Base-by-base conservation (phyloP, 495 filamentous ascomycete species). In the Evansstolkia leycettana region DNA sequence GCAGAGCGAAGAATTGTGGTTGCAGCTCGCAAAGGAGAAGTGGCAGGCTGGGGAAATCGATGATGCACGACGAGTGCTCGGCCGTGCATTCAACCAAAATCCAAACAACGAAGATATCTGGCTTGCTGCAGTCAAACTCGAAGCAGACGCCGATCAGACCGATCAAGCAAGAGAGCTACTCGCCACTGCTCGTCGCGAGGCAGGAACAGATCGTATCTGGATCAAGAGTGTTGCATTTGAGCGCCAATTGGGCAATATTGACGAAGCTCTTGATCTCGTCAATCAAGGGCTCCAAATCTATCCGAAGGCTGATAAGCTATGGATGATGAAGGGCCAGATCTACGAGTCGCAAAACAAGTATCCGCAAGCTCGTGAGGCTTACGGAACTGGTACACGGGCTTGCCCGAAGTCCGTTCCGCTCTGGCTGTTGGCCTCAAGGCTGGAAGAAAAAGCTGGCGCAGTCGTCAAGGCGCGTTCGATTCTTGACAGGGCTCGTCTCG, bases 271-370 rank as follows among this genome's bases (percentile, higher is more conserved):
- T 2, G 77, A 93, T 43, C 75, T 96, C 5, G 86, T 85, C 41
- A 84, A 80, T 46, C 75, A 94, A 49, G 92, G 79, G 17, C 67
- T 99, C 0, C 78, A 85, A 36, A 64, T 84, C n/a, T 96, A 90
- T 57, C 89, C 92, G 8, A 73, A 75, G 31, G 73, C 80, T 1
- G 76, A 84, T 36, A 95, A 95, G 54, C 72, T 99, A 8, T 94
- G 86, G 79, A 94, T 94, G 84, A 84, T 94, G 66, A 99, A 96
- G 60, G 90, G 92, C 3, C 90, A 99, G 46, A 84, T 96, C 41
- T 99, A 96, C 69, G 82, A 94, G 46, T 62, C 73, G 11, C 71
- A 82, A 34, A 72, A 66, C 40, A 82, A 82, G 51, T 61, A 82
- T 25, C 77, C 83, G 0, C 81, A 92, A 51, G 90, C 92, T 3